phyloP scores from a whole-genome alignment of 495 filamentous ascomycete species.

The Lindgomyces ingoldianus region DNA sequence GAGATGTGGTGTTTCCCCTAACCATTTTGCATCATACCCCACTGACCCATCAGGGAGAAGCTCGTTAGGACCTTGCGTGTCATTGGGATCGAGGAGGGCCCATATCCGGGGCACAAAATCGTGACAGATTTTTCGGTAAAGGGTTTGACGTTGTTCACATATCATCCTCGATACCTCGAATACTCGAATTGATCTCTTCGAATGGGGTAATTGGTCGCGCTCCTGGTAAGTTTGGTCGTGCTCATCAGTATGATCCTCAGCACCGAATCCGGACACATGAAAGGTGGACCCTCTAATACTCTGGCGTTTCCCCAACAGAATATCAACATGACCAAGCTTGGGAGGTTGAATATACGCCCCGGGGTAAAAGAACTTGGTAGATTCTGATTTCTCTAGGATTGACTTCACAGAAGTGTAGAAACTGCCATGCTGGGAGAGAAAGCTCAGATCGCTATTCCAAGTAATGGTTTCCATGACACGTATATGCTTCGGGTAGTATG shows the following conservation, averaged over 20 bases:
- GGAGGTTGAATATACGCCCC: neutral
- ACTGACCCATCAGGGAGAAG: neutral
- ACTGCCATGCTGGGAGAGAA: conserved; percentile 14
- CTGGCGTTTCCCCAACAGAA: neutral
- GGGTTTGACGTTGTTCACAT: neutral
- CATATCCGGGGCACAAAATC: neutral
- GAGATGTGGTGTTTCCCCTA: neutral
- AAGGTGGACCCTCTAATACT: neutral
- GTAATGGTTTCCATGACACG: conserved; percentile 14
- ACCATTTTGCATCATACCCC: neutral
- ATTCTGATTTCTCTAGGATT: neutral
- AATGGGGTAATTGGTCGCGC: neutral
- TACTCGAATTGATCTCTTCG: neutral
- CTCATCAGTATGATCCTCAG: neutral
- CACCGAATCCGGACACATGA: neutral
- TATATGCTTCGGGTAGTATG: conserved; percentile 55
- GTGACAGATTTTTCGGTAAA: neutral
- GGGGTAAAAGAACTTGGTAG: neutral
- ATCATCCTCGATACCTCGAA: neutral
- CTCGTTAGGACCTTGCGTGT: neutral
- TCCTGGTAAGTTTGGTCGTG: neutral
- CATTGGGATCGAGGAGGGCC: neutral
- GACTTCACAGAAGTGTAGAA: neutral
- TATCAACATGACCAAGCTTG: neutral
- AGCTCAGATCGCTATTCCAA: neutral